Conservation (phyloP, 306 rosid genomes). For the Gynostemma pentaphyllum region DNA sequence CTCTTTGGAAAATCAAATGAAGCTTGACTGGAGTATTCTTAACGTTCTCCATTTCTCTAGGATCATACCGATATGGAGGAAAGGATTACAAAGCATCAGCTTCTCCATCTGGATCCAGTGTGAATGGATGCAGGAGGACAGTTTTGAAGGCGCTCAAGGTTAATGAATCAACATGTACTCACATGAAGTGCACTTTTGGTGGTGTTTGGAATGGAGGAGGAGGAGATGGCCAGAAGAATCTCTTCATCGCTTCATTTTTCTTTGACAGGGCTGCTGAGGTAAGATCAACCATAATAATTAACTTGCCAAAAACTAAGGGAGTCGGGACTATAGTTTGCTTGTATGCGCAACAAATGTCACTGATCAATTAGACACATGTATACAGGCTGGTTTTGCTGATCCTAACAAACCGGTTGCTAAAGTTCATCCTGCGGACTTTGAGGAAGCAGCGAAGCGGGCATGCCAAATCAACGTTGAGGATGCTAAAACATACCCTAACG, state of each 20-base stretch:
- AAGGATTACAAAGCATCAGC: conserved; percentile 44
- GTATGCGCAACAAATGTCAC: background rate
- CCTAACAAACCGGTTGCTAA: conserved; percentile 44
- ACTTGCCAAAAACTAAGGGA: background rate
- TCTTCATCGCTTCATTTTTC: conserved; percentile 95
- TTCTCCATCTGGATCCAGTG: conserved; percentile 54
- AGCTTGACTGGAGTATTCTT: background rate
- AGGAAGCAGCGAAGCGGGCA: conserved; percentile 85
- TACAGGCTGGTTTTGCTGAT: conserved; percentile 83
- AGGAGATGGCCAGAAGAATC: conserved; percentile 88
- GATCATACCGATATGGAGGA: conserved; percentile 72
- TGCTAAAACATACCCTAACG: conserved; percentile 43
- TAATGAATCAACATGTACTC: conserved; percentile 59
- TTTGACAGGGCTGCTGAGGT: conserved; percentile 99
- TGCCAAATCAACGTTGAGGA: conserved; percentile 62
- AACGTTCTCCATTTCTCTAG: conserved; percentile 16
- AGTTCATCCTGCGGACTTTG: conserved; percentile 57
- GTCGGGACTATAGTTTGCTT: background rate
- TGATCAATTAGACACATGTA: background rate
- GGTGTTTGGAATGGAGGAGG: conserved; percentile 99
- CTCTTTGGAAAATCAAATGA: background rate
- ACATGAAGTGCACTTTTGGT: conserved; percentile 94
- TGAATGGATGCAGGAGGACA: conserved; percentile 57
- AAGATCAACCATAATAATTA: background rate
- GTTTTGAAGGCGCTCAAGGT: conserved; percentile 65